Percentiles rank a stretch among this genome's conserved stretches.
These are phyloP conservation scores for Aspergillus felis DNA, from an alignment of 2,329 filamentous ascomycete species.

Conservation along the genomic window DNA sequence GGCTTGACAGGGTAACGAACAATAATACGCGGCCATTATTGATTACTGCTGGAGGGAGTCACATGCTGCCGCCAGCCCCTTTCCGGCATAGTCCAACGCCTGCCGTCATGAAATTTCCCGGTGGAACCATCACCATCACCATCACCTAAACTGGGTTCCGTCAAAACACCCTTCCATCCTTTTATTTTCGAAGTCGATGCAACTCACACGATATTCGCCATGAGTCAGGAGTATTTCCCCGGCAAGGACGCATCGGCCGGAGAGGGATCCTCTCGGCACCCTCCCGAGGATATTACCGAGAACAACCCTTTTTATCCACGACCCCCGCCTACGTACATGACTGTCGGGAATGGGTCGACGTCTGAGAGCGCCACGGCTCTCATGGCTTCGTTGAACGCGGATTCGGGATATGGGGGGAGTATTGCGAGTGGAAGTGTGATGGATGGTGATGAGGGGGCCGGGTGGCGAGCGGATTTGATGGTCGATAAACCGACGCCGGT, in stretches of 20 bases:
- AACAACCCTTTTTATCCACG: conserved; percentile 24
- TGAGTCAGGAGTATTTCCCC: conserved; percentile 43
- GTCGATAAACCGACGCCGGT: conserved; percentile 56
- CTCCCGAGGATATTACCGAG: conserved; percentile 23
- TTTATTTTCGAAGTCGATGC: conserved; percentile 8
- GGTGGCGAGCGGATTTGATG: conserved; percentile 54
- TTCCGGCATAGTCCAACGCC: conserved; percentile 14
- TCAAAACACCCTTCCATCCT: conserved; percentile 1
- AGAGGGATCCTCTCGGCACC: conserved; percentile 34
- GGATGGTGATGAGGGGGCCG: conserved; percentile 38
- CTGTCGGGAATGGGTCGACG: conserved; percentile 75
- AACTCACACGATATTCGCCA: conserved; percentile 18
- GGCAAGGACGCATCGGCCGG: conserved; percentile 30
- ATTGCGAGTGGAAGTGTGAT: conserved; percentile 60
- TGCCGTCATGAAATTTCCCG: conserved; percentile 20
- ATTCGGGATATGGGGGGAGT: conserved; percentile 90
- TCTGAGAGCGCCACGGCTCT: conserved; percentile 78
- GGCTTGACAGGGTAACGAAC: neutral
- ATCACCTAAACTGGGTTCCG: neutral
- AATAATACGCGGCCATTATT: neutral
- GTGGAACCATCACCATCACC: conserved; percentile 1
- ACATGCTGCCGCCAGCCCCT: conserved; percentile 23
- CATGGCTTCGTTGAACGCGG: conserved; percentile 75
- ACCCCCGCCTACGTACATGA: conserved; percentile 69
- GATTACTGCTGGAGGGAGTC: conserved; percentile 11